A percentile compares a stretch with the other conserved stretches of the same genome.
phyloP scores from a whole-genome alignment of 106 monocot genomes.

The Dioscorea alata region DNA sequence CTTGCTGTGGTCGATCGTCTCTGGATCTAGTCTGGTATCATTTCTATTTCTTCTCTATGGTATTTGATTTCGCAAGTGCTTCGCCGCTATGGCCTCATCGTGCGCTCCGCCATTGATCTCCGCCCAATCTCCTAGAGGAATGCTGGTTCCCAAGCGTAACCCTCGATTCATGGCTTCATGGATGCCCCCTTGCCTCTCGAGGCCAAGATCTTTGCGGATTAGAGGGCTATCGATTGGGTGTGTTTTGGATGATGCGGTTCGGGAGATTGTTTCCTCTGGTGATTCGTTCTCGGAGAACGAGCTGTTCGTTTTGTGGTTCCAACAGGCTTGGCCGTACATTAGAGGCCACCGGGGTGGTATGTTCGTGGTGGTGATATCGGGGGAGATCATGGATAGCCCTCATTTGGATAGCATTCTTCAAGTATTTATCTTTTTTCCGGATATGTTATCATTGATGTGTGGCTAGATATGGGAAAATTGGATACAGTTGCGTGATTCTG shows the following conservation, averaged over 20 bases:
- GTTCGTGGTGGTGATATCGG: conserved; percentile 77
- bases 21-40: too few relatives aligned
- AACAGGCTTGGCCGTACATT: conserved; percentile 83
- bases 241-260: background rate
- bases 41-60: too few relatives aligned
- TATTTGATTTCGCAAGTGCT: too few relatives aligned
- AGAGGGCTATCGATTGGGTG: background rate
- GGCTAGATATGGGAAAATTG: background rate
- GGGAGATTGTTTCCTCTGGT: background rate
- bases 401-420: conserved; percentile 64
- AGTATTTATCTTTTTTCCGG: conserved; percentile 13
- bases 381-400: conserved; percentile 53
- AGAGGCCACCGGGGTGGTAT: conserved; percentile 75
- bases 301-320: conserved; percentile 60
- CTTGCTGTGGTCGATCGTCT: too few relatives aligned
- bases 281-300: conserved; percentile 15
- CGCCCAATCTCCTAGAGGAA: background rate
- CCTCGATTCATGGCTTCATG: background rate
- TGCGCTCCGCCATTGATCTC: background rate
- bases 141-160: background rate
- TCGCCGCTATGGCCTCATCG: background rate
- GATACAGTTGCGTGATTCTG: background rate
- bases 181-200: background rate
- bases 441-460: background rate
- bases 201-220: background rate